phyloP scores from a whole-genome alignment of 257 asterid genomes.

The Nicotiana otophora region DNA sequence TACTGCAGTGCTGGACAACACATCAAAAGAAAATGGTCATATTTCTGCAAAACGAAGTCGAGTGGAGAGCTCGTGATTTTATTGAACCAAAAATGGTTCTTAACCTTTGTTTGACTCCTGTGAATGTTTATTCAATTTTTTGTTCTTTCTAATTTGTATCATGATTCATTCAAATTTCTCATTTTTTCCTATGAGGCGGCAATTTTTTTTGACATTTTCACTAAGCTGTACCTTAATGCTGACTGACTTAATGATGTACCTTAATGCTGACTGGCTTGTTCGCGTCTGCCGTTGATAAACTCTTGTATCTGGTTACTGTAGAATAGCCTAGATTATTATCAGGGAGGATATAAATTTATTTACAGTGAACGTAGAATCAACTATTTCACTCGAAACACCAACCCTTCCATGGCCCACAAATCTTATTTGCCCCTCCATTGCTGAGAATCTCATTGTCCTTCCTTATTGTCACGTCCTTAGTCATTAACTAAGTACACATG shows the following conservation, averaged over 20 bases:
- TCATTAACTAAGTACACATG: too few relatives aligned
- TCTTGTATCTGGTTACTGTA: neutral
- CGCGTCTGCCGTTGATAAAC: neutral
- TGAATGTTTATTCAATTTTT: neutral
- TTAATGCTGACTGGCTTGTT: neutral
- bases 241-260: neutral
- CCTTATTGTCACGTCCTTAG: too few relatives aligned
- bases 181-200: neutral
- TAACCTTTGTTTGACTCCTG: neutral
- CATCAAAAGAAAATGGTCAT: constrained; percentile 17
- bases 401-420: too few relatives aligned
- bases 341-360: neutral
- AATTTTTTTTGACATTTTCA: neutral
- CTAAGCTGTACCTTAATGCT: neutral
- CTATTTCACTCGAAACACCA: too few relatives aligned
- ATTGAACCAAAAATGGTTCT: neutral
- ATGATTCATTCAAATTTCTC: neutral
- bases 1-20: neutral
- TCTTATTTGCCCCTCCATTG: too few relatives aligned
- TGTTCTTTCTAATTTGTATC: neutral
- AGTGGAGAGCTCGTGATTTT: constrained; percentile 16
- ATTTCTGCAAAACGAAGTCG: constrained; percentile 44
- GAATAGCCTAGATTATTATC: neutral
- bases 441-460: too few relatives aligned
- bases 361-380: too few relatives aligned